Evolutionary conservation across 83 land plant species (phyloP).

Genomic region (Picea engelmannii): DNA sequence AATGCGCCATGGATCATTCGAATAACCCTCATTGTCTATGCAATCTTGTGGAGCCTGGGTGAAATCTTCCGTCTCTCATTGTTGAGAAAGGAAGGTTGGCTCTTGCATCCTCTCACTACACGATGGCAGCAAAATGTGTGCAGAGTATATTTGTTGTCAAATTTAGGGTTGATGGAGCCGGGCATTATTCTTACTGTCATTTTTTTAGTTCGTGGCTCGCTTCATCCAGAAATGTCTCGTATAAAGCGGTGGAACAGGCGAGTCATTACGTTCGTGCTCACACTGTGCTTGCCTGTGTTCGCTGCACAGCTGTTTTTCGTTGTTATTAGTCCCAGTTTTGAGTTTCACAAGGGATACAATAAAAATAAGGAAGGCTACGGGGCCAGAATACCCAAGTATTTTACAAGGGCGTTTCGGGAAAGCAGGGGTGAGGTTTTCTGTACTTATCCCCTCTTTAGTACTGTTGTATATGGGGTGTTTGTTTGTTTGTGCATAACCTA

Average conservation of each 20-base stretch:
- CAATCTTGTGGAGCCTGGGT: slow-evolving; percentile 82
- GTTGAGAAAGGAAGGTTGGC: slow-evolving; percentile 52
- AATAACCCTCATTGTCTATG: slow-evolving; percentile 54
- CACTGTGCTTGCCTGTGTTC: slow-evolving; percentile 73
- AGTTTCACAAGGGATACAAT: slow-evolving; percentile 9
- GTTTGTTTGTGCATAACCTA: slow-evolving; percentile 53
- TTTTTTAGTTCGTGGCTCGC: slow-evolving; percentile 79
- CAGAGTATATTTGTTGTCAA: slow-evolving; percentile 75
- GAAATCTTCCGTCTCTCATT: slow-evolving; percentile 66
- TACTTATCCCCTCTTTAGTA: slow-evolving; percentile 82
- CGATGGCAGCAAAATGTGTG: slow-evolving; percentile 75
- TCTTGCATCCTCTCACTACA: slow-evolving; percentile 40
- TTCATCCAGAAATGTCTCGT: slow-evolving; percentile 67
- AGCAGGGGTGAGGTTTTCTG: slow-evolving; percentile 49
- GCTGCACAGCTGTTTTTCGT: slow-evolving; percentile 67
- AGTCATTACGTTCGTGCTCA: slow-evolving; percentile 50
- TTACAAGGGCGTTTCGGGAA: slow-evolving; percentile 26
- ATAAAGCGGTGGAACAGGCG: slow-evolving; percentile 77
- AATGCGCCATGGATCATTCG: slow-evolving; percentile 88
- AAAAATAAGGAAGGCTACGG: slow-evolving; percentile 20
- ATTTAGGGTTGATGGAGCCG: slow-evolving; percentile 92
- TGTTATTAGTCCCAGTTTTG: slow-evolving; percentile 59
- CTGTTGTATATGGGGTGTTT: slow-evolving; percentile 70
- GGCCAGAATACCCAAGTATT: slow-evolving; percentile 30
- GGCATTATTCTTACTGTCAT: slow-evolving; percentile 74